Evolutionary conservation across 208 protist genomes (phyloP).

Genomic region (Wallacemonas sp.): DNA sequence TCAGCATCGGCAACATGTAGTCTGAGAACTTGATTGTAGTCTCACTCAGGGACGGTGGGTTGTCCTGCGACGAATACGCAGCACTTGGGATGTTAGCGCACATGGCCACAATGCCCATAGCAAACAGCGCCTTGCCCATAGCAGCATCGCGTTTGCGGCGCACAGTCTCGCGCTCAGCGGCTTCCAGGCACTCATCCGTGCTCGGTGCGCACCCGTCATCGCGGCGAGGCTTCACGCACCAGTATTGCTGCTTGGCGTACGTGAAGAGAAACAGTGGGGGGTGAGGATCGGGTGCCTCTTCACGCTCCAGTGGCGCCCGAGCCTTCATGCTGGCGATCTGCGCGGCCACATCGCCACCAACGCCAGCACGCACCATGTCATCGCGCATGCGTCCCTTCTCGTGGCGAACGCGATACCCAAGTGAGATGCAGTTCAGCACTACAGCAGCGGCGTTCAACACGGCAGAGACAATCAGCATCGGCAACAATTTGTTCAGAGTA

Average conservation of each 20-base stretch:
- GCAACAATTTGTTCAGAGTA: background rate
- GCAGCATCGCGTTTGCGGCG: background rate
- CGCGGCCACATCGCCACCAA: background rate
- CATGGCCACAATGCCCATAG: background rate
- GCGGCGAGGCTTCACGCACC: slow-evolving; percentile 1
- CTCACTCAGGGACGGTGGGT: background rate
- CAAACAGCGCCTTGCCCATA: slow-evolving; percentile 6
- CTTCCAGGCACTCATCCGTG: background rate
- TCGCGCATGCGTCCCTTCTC: slow-evolving; percentile 7
- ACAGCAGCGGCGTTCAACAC: background rate
- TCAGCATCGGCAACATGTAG: background rate
- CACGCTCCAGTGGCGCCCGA: background rate
- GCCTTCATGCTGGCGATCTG: slow-evolving; percentile 3
- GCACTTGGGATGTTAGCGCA: background rate
- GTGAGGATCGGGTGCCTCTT: background rate
- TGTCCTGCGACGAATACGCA: background rate
- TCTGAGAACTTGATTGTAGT: background rate
- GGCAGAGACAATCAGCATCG: background rate
- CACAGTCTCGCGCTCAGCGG: background rate
- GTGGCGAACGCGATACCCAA: background rate
- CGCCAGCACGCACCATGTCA: slow-evolving; percentile 6
- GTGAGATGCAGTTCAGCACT: background rate
- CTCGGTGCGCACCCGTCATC: background rate
- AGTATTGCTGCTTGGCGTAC: background rate
- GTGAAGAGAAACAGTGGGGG: background rate